These are phyloP conservation scores for Cephalotrichum gorgonifer DNA, from an alignment of 2,329 filamentous ascomycete species.

Conservation along the genomic window DNA sequence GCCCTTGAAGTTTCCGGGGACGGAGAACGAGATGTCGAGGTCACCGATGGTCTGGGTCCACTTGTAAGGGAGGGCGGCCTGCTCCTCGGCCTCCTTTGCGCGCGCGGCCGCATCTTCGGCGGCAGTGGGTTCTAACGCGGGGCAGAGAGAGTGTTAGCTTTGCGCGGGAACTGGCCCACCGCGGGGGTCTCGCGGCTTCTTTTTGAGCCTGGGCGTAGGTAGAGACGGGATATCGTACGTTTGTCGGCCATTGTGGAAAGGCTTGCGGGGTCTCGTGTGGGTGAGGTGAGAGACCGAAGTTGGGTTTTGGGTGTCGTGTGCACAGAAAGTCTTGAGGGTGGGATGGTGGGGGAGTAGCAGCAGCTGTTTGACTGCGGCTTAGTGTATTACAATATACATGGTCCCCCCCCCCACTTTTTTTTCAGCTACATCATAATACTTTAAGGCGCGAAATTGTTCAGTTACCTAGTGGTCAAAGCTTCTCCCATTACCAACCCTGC, in stretches of 20 bases:
- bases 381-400: no score
- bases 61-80: slow-evolving; percentile 88
- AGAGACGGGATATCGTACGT: slow-evolving; percentile 13
- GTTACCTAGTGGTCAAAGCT: neutral
- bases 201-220: slow-evolving; percentile 7
- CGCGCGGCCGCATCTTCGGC: slow-evolving; percentile 48
- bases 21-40: slow-evolving; percentile 65
- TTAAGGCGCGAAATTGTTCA: neutral
- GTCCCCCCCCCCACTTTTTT: neutral
- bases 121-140: slow-evolving; percentile 35
- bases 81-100: slow-evolving; percentile 74
- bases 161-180: no score
- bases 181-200: neutral
- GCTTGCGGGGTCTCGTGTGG: neutral
- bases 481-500: neutral
- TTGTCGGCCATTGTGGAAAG: slow-evolving; percentile 29
- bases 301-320: neutral
- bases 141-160: neutral
- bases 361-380: neutral
- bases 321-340: neutral
- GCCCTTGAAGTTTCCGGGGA: slow-evolving; percentile 76
- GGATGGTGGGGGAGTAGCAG: neutral
- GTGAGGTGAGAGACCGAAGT: neutral
- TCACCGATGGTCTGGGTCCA: slow-evolving; percentile 92
- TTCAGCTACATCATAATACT: neutral